Evolutionary conservation across 192 early-diverging fungal species (phyloP), one percentile per base, ranked within the genome.

Genomic region (Linnemannia exigua): DNA sequence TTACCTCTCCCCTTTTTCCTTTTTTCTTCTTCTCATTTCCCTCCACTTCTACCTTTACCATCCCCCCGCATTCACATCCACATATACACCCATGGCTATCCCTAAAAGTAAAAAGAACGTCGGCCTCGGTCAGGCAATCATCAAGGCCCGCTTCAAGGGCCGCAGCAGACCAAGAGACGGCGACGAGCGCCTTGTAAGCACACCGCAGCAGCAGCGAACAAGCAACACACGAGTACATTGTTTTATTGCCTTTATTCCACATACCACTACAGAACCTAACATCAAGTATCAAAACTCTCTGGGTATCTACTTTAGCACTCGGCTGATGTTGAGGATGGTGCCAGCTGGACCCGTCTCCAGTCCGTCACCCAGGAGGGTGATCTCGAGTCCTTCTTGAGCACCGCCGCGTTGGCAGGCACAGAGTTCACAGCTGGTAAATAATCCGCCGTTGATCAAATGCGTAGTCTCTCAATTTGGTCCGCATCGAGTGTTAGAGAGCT

Each of bases 361-460:
- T 97, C 96, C 67, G 95, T 99, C 79, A 99, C 99, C 61, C 95
- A 99, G 82, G 97, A 99, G 81, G 95, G 97, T 69, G 98, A 99
- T 90, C 89, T 99, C 17, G 98, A 99, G 50, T 97, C 96, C 41
- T 99, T 99, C 83, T 91, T 99, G 79, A 95, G 91, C 80, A 97
- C 97, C 17, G 99, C 99, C 19, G 93, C 96, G 80, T 93, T 99
- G 63, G 98, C 97, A 19, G 99, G 96, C 54, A 98, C 97, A 22
- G 96, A 97, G 81, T 98, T 97, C 85, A 96, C 96, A 22, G 96
- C 96, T 48, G 95, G 94, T 91, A 88, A 84, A 76, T 70, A 15
- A 25, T 4, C 28, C 2, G 3, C 44, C n/a, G n/a, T n/a, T n/a
- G n/a, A n/a, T n/a, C n/a, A n/a, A n/a, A n/a, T n/a, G n/a, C n/a